Evolutionary conservation across 2,329 filamentous ascomycete species (phyloP).

Genomic region (Fusarium chlamydosporum): DNA sequence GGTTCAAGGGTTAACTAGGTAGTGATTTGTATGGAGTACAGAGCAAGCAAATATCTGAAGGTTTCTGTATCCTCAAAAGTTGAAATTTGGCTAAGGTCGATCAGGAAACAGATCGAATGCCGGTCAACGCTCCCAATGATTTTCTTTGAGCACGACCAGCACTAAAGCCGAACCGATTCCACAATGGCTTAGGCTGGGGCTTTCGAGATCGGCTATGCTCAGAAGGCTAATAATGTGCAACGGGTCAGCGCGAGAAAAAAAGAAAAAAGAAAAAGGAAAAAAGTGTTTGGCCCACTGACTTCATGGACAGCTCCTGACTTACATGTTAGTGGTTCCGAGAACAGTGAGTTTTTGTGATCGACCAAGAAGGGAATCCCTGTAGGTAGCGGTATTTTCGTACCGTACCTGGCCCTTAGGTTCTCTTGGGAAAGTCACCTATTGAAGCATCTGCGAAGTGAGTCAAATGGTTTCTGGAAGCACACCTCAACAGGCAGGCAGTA

Average conservation of each 20-base stretch:
- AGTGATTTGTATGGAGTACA: background rate
- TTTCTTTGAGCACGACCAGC: constrained; percentile 23
- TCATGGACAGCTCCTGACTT: constrained; percentile 29
- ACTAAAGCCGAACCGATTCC: constrained; percentile 30
- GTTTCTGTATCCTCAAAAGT: background rate
- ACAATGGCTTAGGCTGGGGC: constrained; percentile 30
- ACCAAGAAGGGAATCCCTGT: constrained; percentile 42
- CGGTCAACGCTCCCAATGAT: constrained; percentile 15
- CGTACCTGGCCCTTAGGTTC: constrained; percentile 12
- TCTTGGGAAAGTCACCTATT: background rate
- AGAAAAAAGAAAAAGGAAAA: background rate
- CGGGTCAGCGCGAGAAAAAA: constrained; percentile 22
- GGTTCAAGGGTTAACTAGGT: background rate
- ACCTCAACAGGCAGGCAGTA: constrained; percentile 31
- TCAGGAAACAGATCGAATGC: constrained; percentile 21
- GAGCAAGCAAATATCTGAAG: background rate
- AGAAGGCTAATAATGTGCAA: constrained; percentile 38
- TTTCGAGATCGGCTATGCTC: constrained; percentile 41
- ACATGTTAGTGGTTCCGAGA: constrained; percentile 42
- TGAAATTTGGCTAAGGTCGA: constrained; percentile 12
- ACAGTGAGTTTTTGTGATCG: constrained; percentile 49
- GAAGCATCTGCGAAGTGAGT: constrained; percentile 18
- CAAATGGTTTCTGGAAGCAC: constrained; percentile 50
- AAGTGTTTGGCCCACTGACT: constrained; percentile 1
- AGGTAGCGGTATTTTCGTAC: constrained; percentile 44